Evolutionary conservation across 2,329 filamentous ascomycete genomes (phyloP).

Genomic region (Periconia sp.): DNA sequence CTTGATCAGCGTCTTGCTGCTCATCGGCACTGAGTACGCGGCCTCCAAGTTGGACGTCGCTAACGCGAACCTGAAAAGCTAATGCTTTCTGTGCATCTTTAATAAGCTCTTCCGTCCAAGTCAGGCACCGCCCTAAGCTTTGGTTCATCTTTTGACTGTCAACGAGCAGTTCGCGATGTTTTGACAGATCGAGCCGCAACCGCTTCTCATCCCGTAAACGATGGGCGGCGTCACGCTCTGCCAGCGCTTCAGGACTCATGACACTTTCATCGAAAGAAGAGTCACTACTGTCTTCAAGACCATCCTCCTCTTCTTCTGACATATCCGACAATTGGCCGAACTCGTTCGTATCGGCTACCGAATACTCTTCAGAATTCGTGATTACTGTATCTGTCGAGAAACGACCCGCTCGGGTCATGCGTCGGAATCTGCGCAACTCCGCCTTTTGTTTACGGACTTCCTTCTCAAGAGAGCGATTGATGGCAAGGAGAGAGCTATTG

Average conservation of each 20-base stretch:
- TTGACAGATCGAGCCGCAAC: slow-evolving; percentile 80
- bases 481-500: slow-evolving; percentile 90
- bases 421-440: slow-evolving; percentile 80
- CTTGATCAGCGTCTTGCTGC: slow-evolving; percentile 37
- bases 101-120: slow-evolving; percentile 89
- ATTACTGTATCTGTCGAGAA: slow-evolving; percentile 61
- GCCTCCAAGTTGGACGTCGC: slow-evolving; percentile 79
- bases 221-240: slow-evolving; percentile 52
- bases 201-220: slow-evolving; percentile 78
- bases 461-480: slow-evolving; percentile 89
- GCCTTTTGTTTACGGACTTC: slow-evolving; percentile 89
- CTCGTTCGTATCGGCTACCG: slow-evolving; percentile 34
- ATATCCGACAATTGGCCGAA: slow-evolving; percentile 41
- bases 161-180: slow-evolving; percentile 83
- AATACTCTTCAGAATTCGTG: slow-evolving; percentile 48
- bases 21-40: slow-evolving; percentile 75
- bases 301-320: slow-evolving; percentile 45
- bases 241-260: slow-evolving; percentile 46
- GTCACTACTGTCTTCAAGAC: slow-evolving; percentile 50
- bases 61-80: slow-evolving; percentile 75
- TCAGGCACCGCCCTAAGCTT: slow-evolving; percentile 84
- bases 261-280: slow-evolving; percentile 56
- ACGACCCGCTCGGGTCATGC: slow-evolving; percentile 79
- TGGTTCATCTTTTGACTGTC: slow-evolving; percentile 96
- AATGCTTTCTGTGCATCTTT: slow-evolving; percentile 85